Evolutionary conservation across 768 basidiomycete species (phyloP), one percentile per base, ranked within the genome.

Genomic region (Mrakia blollopis): DNA sequence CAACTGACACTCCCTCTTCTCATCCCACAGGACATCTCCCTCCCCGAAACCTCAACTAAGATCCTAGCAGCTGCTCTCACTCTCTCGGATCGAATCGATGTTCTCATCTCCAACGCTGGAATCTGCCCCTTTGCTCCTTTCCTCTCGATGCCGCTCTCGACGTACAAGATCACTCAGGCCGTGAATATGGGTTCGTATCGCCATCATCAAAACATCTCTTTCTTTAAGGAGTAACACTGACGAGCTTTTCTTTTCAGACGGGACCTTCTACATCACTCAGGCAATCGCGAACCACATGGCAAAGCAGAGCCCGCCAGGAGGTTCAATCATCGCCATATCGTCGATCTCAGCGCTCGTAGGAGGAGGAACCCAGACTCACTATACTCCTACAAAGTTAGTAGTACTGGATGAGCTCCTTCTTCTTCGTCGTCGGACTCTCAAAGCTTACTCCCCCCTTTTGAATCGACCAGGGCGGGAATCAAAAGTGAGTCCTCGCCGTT

Each of bases 331-430:
- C 54, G 90, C 88, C 30, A 88, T 92, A 37, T 90, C 90, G 16
- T 90, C 89, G n/a, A 91, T 92, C 77, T 91, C 90, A 37, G 91
- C 91, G 0, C 86, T 91, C 25, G 90, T 92, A 67, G 91, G 91
- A 11, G 91, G 91, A 23, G 91, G 87, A 79, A 84, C 88, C 75
- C 91, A 92, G 84, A 88, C 87, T 72, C 91, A 91, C 81, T 92
- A 92, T 80, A 91, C 90, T 3, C 91, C 91, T 7, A 92, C 91
- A 7, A 91, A 92, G 81, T 50, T 0, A 50, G 47, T 44, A 50
- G 18, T 16, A 1, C 13, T 18, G 11, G 2, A 18, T n/a, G n/a
- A n/a, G n/a, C n/a, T n/a, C n/a, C n/a, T 21, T 21, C 21, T 50
- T 7, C 47, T 18, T 21, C 16, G 21, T 18, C 8, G 9, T 47